Conservation (phyloP, 2,329 filamentous ascomycete genomes). For the Alternaria ethzedia region DNA sequence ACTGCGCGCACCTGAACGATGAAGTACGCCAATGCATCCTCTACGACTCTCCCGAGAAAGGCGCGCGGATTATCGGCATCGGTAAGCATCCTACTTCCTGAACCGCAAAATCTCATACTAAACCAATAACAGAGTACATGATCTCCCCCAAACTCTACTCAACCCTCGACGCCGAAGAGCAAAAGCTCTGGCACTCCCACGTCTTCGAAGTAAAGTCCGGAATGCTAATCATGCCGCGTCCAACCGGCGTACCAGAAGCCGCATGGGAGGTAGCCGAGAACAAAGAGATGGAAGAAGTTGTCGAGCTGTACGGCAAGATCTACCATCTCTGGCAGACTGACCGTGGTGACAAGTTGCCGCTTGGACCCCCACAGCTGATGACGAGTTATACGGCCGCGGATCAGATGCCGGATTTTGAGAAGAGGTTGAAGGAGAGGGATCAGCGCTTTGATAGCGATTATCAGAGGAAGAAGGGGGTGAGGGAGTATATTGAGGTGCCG, state of each 20-base stretch:
- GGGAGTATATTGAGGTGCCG: constrained; percentile 60
- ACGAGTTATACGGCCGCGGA: constrained; percentile 62
- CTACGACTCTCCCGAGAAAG: constrained; percentile 72
- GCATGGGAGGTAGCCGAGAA: constrained; percentile 80
- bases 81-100: constrained; percentile 20
- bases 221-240: constrained; percentile 79
- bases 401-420: constrained; percentile 56
- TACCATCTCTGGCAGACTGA: constrained; percentile 90
- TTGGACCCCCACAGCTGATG: constrained; percentile 69
- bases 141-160: constrained; percentile 73
- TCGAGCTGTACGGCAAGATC: constrained; percentile 79
- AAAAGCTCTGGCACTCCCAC: constrained; percentile 79
- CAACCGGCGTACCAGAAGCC: constrained; percentile 59
- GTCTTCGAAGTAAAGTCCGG: constrained; percentile 78
- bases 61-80: constrained; percentile 78
- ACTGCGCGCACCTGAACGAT: constrained; percentile 78
- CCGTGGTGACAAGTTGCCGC: constrained; percentile 68
- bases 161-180: constrained; percentile 69
- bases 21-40: constrained; percentile 86
- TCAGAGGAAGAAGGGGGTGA: constrained; percentile 59
- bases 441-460: constrained; percentile 60
- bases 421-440: constrained; percentile 60
- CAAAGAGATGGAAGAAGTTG: constrained; percentile 78
- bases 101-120: background rate
- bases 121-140: constrained; percentile 72